phyloP scores from a whole-genome alignment of 164 flowering plant genomes.

The Buxus sempervirens region DNA sequence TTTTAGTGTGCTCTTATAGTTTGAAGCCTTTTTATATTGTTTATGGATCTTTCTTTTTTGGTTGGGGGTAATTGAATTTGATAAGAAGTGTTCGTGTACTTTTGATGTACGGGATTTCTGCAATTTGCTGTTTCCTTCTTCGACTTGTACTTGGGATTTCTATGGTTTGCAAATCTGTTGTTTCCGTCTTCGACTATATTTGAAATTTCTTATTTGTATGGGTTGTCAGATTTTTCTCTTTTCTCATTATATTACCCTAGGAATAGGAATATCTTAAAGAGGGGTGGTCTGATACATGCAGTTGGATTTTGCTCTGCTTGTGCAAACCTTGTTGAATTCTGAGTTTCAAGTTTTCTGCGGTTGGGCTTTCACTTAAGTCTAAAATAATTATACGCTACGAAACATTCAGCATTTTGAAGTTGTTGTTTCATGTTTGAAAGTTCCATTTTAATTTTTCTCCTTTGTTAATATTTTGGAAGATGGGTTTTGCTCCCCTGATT shows the following conservation, averaged over 20 bases:
- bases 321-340: background rate
- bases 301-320: background rate
- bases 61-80: conserved; percentile 6
- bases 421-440: background rate
- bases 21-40: too few species aligned
- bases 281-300: too few species aligned
- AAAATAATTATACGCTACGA: background rate
- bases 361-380: background rate
- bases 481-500: background rate
- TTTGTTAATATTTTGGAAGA: too few species aligned
- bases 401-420: too few species aligned
- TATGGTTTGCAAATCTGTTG: too few species aligned
- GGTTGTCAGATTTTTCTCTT: background rate
- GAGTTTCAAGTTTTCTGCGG: background rate
- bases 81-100: background rate
- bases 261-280: background rate
- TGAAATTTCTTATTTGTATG: background rate
- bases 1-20: too few species aligned
- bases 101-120: background rate
- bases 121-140: background rate
- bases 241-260: background rate
- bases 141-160: background rate
- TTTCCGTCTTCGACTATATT: background rate
- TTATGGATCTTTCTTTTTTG: conserved; percentile 2
- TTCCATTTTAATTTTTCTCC: background rate